Base-by-base conservation (phyloP, 768 basidiomycete genomes). In the Rhodotorula taiwanensis region DNA sequence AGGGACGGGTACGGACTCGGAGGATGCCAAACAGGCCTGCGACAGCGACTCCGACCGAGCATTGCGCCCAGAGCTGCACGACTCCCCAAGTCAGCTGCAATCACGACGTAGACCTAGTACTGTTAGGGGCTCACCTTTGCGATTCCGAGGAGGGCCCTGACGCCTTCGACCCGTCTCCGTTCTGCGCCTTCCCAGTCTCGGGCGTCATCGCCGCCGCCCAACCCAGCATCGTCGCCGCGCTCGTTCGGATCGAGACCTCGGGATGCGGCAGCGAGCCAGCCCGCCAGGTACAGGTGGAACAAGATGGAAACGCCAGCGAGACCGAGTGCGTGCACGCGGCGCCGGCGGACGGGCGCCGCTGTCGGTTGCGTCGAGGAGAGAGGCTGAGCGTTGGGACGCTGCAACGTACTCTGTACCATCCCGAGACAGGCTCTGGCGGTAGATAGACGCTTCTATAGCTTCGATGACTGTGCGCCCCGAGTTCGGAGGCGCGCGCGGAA, bases 21-120 rank as follows among this genome's bases (percentile, higher is more conserved):
- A 33, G 14, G 18, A 57, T n/a, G 0, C 58, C 52, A 11, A 48
- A 56, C 14, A 53, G 3, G 13, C 64, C 64, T 0, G 28, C 36
- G 0, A 20, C 14, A 10, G 50, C 55, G 0, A 66, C 23, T 10
- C 31, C 58, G 4, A 43, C 58, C 4, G 55, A 60, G 42, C 64
- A 66, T 34, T 41, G 36, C 6, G 33, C 21, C 64, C 58, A 66
- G 39, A 59, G 23, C 63, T 64, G 61, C 28, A 20, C n/a, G 45
- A 6, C 23, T 47, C 4, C 5, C 0, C 45, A 8, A 21, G 34
- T 25, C 14, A 18, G 18, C 34, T 41, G 34, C 36, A 53, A 15
- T 41, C 47, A 18, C 47, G 16, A 6, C 47, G 5, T 7, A 27
- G 27, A 5, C 20, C 47, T 15, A 8, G 4, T n/a, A 8, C 44